Evolutionary conservation across 805 yeast species (phyloP).

Genomic region (Candida peoriensis): DNA sequence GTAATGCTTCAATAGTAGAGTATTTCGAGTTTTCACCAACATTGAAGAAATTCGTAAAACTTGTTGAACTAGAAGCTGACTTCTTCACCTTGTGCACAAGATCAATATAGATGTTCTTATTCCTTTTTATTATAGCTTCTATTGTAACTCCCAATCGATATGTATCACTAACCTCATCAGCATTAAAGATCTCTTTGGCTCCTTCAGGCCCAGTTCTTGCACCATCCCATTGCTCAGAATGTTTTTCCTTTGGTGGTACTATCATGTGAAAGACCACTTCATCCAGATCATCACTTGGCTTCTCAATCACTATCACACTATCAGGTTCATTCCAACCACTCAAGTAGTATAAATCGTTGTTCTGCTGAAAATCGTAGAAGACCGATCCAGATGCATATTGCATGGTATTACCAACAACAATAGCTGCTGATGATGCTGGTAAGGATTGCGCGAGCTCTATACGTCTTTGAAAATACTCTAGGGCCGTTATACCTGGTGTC

Average conservation of each 20-base stretch:
- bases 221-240: slow-evolving; percentile 93
- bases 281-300: slow-evolving; percentile 45
- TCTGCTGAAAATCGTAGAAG: slow-evolving; percentile 88
- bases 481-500: slow-evolving; percentile 82
- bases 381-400: slow-evolving; percentile 88
- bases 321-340: slow-evolving; percentile 94
- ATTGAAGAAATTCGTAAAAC: slow-evolving; percentile 27
- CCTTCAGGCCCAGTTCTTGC: slow-evolving; percentile 83
- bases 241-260: slow-evolving; percentile 77
- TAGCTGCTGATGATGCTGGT: slow-evolving; percentile 62
- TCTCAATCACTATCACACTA: slow-evolving; percentile 63
- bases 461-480: slow-evolving; percentile 77
- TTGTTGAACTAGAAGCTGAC: slow-evolving; percentile 14
- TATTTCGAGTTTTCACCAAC: slow-evolving; percentile 21
- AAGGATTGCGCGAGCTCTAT: slow-evolving; percentile 48
- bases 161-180: slow-evolving; percentile 63
- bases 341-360: slow-evolving; percentile 78
- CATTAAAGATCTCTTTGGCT: slow-evolving; percentile 78
- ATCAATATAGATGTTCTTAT: slow-evolving; percentile 55
- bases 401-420: slow-evolving; percentile 65
- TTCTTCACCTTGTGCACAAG: slow-evolving; percentile 23
- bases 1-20: slow-evolving; percentile 24
- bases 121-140: slow-evolving; percentile 40
- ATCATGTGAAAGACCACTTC: slow-evolving; percentile 67
- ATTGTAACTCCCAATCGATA: slow-evolving; percentile 40